Conservation (phyloP, 2,329 filamentous ascomycete species). For the Pyricularia sp. region DNA sequence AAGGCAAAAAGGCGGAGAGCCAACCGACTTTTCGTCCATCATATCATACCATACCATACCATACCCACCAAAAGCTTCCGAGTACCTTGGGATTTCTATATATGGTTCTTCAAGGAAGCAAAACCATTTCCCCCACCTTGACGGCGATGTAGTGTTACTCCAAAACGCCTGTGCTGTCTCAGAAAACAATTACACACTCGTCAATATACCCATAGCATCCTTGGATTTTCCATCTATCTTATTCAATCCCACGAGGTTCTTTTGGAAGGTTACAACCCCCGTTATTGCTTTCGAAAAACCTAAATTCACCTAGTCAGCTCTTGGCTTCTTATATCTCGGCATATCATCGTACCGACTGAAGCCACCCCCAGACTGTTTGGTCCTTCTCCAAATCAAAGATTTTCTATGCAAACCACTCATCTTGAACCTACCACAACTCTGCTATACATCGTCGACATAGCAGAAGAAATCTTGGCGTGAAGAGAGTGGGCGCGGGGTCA, state of each 20-base stretch:
- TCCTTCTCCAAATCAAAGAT: neutral
- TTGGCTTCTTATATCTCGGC: neutral
- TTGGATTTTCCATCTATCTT: neutral
- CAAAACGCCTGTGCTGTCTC: conserved; percentile 2
- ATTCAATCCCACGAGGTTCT: neutral
- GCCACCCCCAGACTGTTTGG: neutral
- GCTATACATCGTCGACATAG: neutral
- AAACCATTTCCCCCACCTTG: neutral
- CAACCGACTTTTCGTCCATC: neutral
- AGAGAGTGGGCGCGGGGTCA: neutral
- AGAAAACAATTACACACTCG: neutral
- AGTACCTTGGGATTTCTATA: neutral
- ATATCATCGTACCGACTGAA: neutral
- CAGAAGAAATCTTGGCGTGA: neutral
- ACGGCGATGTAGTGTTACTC: conserved; percentile 1
- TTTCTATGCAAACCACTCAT: no score
- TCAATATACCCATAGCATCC: neutral
- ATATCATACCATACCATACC: neutral
- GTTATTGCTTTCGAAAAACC: no score
- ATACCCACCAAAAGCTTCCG: neutral
- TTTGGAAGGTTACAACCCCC: no score
- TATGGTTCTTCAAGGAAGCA: neutral
- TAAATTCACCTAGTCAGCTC: neutral
- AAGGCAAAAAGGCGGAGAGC: neutral
- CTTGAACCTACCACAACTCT: neutral